Evolutionary conservation across 257 asterid species (phyloP).

Genomic region (Prunella vulgaris): DNA sequence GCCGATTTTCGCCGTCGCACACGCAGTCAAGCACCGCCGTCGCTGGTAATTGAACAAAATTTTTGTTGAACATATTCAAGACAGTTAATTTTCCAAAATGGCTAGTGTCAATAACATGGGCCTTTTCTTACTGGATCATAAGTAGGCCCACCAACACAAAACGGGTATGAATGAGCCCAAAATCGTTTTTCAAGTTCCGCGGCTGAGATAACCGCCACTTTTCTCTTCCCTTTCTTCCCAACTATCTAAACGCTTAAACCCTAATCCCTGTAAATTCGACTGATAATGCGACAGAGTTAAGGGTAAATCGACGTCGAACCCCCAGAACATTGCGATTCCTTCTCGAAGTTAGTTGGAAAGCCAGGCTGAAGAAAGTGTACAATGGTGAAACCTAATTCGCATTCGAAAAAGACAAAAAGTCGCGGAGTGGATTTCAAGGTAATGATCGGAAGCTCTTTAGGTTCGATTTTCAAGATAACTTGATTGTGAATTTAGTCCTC

Average conservation of each 20-base stretch:
- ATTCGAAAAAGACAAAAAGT: slow-evolving; percentile 58
- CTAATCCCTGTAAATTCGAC: not conserved
- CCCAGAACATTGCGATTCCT: not conserved
- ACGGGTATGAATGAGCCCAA: not conserved
- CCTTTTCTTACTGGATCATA: not conserved
- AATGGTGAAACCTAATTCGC: slow-evolving; percentile 71
- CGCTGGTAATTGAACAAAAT: too few relatives aligned
- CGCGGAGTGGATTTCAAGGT: slow-evolving; percentile 88
- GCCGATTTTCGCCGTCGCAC: too few relatives aligned
- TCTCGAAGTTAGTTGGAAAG: not conserved
- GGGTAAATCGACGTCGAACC: not conserved
- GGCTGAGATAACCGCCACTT: slow-evolving; percentile 22
- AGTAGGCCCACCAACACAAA: not conserved
- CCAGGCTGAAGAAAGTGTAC: slow-evolving; percentile 12
- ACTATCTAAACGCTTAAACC: slow-evolving; percentile 25
- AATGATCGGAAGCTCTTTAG: slow-evolving; percentile 17
- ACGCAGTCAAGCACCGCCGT: too few relatives aligned
- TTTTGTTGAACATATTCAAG: too few relatives aligned
- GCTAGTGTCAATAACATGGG: not conserved
- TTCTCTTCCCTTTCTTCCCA: not conserved
- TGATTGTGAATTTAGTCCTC: not conserved
- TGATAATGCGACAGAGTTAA: not conserved
- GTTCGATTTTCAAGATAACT: not conserved
- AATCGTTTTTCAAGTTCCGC: slow-evolving; percentile 1
- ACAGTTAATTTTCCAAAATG: too few relatives aligned